Evolutionary conservation across 2,329 filamentous ascomycete genomes (phyloP).

Genomic region (Colletotrichum destructivum): DNA sequence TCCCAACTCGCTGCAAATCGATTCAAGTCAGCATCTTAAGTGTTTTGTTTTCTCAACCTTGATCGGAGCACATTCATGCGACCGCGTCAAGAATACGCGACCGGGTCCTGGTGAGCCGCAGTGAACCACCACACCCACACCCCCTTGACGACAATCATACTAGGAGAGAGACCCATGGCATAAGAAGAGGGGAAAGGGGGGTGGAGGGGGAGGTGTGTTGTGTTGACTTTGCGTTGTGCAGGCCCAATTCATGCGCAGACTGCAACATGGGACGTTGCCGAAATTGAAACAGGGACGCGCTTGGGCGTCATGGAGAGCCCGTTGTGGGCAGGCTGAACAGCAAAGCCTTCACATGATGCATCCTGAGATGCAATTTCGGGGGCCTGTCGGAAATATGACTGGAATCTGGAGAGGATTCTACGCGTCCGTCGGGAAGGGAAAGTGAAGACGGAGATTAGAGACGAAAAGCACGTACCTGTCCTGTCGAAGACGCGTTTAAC

Average conservation of each 20-base stretch:
- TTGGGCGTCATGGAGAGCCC: conserved; percentile 36
- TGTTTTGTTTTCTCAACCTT: conserved; percentile 43
- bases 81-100: conserved; percentile 41
- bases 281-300: conserved; percentile 42
- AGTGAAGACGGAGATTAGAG: conserved; percentile 27
- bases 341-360: conserved; percentile 41
- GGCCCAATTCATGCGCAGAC: conserved; percentile 40
- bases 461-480: conserved; percentile 34
- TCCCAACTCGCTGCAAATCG: conserved; percentile 38
- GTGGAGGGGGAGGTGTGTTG: background rate
- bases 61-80: conserved; percentile 42
- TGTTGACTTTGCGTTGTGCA: conserved; percentile 33
- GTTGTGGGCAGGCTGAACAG: conserved; percentile 37
- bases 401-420: background rate
- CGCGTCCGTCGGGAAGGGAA: background rate
- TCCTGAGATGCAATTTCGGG: conserved; percentile 40
- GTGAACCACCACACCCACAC: conserved; percentile 18
- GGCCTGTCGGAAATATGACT: conserved; percentile 36
- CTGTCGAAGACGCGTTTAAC: conserved; percentile 24
- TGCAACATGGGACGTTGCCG: conserved; percentile 43
- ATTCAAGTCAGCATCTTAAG: conserved; percentile 43
- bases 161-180: conserved; percentile 15
- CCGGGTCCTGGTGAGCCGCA: conserved; percentile 35
- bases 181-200: conserved; percentile 13
- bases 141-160: conserved; percentile 38